Evolutionary conservation across 441 rosid species (phyloP).

Genomic region (Croton setiger): DNA sequence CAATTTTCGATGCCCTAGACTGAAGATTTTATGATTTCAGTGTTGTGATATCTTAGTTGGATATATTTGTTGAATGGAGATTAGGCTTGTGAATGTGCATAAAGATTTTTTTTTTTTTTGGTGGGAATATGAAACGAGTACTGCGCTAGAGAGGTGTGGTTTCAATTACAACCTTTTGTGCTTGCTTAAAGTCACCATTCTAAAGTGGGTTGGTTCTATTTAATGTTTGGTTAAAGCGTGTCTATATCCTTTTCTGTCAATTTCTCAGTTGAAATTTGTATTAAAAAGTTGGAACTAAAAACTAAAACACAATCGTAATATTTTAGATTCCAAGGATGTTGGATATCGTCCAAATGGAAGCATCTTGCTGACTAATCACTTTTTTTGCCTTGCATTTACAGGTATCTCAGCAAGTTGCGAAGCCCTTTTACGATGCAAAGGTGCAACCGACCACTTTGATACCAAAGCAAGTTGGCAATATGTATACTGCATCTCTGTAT

Average conservation of each 20-base stretch:
- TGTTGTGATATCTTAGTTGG: neutral
- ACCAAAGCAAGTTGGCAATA: constrained; percentile 97
- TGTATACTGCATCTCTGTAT: constrained; percentile 96
- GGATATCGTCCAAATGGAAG: constrained; percentile 8
- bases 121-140: neutral
- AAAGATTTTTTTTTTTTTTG: too few relatives aligned
- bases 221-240: neutral
- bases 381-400: constrained; percentile 26
- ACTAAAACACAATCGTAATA: neutral
- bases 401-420: constrained; percentile 88
- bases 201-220: neutral
- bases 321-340: neutral
- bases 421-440: constrained; percentile 74
- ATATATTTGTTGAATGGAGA: neutral
- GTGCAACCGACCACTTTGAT: constrained; percentile 84
- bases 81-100: neutral
- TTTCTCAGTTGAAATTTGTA: neutral
- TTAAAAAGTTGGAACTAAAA: neutral
- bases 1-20: too few relatives aligned
- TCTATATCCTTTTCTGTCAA: neutral
- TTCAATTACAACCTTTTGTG: neutral
- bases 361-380: constrained; percentile 21
- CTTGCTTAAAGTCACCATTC: neutral
- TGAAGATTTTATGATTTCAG: neutral
- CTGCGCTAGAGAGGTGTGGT: neutral